Base-by-base conservation (phyloP, 768 basidiomycete genomes). In the Omphalotus guepiniiformis region DNA sequence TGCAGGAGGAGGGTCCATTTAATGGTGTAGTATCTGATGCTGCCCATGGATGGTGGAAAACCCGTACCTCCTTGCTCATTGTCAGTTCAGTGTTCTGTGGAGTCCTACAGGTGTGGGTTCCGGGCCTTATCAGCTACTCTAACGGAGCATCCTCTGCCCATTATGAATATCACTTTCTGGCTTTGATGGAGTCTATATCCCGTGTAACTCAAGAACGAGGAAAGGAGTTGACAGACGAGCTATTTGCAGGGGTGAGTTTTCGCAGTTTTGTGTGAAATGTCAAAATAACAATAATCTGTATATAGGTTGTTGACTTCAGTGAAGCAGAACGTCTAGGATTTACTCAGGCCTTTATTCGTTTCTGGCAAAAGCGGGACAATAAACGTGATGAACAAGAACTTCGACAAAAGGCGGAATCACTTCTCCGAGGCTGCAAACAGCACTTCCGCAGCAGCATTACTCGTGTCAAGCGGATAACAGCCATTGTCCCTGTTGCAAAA, bases 251-350 rank as follows among this genome's bases (percentile, higher is more conserved):
- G 41, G 41, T 42, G 29, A 29, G 19, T n/a, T n/a, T n/a, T n/a
- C n/a, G n/a, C n/a, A n/a, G n/a, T n/a, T n/a, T n/a, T n/a, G n/a
- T n/a, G n/a, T n/a, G n/a, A n/a, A n/a, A n/a, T n/a, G n/a, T n/a
- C n/a, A n/a, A n/a, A n/a, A n/a, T n/a, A n/a, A n/a, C n/a, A n/a
- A n/a, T n/a, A n/a, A n/a, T n/a, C n/a, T n/a, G n/a, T n/a, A n/a
- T n/a, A n/a, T 30, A 69, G 66, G 52, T 68, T 2, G 57, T 70
- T 39, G 65, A 68, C 48, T 67, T 66, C 42, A 67, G 67, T 47
- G 55, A 64, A 37, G 67, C 68, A 1, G 58, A 70, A 39, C 54
- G 61, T 0, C n/a, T 21, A 2, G 67, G 67, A 1, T 68, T 63
- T 47, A 59, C 59, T 7, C 11, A 35, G 1, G 65, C 63, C 2